Percentiles rank a stretch among this genome's conserved stretches.
Evolutionary conservation across 2,329 filamentous ascomycete genomes (phyloP).

Genomic region (Colletotrichum endophyticum): DNA sequence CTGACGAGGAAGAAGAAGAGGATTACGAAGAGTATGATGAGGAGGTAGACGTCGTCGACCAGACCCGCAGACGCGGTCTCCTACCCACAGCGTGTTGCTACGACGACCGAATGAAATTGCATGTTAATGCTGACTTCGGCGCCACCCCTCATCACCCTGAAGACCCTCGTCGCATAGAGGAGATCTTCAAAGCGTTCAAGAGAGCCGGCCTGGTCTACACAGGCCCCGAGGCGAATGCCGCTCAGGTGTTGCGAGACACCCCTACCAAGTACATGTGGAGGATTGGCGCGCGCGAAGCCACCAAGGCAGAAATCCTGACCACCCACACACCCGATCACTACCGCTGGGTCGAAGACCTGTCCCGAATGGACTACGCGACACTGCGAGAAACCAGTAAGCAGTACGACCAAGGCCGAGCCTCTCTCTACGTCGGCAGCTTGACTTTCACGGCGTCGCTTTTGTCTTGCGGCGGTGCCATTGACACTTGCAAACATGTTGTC

Average conservation of each 20-base stretch:
- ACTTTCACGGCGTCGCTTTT: constrained; percentile 83
- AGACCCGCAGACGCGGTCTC: constrained; percentile 49
- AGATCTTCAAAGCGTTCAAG: constrained; percentile 90
- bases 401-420: constrained; percentile 71
- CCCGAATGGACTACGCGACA: constrained; percentile 61
- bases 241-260: constrained; percentile 53
- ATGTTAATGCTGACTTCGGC: constrained; percentile 82
- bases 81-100: constrained; percentile 83
- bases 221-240: constrained; percentile 60
- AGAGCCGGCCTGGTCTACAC: constrained; percentile 77
- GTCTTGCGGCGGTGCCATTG: constrained; percentile 91
- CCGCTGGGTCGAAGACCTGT: constrained; percentile 72
- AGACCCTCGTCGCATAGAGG: constrained; percentile 88
- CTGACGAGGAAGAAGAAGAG: constrained; percentile 38
- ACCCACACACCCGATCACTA: constrained; percentile 82
- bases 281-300: constrained; percentile 80
- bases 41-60: constrained; percentile 39
- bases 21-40: constrained; percentile 30
- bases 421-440: constrained; percentile 82
- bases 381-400: constrained; percentile 69
- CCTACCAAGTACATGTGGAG: constrained; percentile 73
- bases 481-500: constrained; percentile 92
- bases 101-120: constrained; percentile 93
- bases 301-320: constrained; percentile 77
- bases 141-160: constrained; percentile 86